Base-by-base conservation (phyloP, 345 rosid genomes). In the Salix brachista region DNA sequence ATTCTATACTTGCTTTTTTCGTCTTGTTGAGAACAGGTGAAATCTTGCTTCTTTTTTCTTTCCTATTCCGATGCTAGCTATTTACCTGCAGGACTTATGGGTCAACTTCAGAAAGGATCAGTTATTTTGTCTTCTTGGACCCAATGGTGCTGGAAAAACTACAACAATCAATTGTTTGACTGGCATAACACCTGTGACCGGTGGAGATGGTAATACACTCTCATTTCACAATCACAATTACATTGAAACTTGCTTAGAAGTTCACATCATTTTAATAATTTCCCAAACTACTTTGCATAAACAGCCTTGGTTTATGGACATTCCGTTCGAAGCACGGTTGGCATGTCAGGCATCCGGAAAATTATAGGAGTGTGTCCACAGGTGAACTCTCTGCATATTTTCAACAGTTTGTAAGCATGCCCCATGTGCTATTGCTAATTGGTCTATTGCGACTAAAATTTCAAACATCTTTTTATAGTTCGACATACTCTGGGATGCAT, bases 71-170 rank as follows among this genome's bases (percentile, higher is more conserved):
- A 30, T 37, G 4, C 26, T 70, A 34, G 74, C 77, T 73, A 74
- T 66, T 67, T 78, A 67, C 66, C 18, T 78, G 68, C 86, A 93
- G 99, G 97, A 91, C 8, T 75, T 95, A 77, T 93, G 97, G 93
- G 82, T 93, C 83, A 95, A 93, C 78, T 87, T 90, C 73, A 85
- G 94, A 32, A 89, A 89, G 82, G 92, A 95, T 86, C 96, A 93
- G 73, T 78, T 93, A 23, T 95, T 95, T 80, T 95, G 97, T 88
- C 93, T 95, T 72, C 97, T 91, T 78, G 99, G 99, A 75, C 99
- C 94, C 79, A 95, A 93, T 65, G 96, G 99, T 69, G 96, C 97
- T 76, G 99, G 99, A 81, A 95, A 95, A 84, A 95, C 97, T 75
- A 93, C 99, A 70, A 83, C 88, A 64, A 90, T 91, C 80, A 91